Percentiles rank a stretch among this genome's conserved stretches.
These are phyloP conservation scores for Backusella australiensis DNA, from an alignment of 192 early-diverging fungal species.

Conservation along the genomic window DNA sequence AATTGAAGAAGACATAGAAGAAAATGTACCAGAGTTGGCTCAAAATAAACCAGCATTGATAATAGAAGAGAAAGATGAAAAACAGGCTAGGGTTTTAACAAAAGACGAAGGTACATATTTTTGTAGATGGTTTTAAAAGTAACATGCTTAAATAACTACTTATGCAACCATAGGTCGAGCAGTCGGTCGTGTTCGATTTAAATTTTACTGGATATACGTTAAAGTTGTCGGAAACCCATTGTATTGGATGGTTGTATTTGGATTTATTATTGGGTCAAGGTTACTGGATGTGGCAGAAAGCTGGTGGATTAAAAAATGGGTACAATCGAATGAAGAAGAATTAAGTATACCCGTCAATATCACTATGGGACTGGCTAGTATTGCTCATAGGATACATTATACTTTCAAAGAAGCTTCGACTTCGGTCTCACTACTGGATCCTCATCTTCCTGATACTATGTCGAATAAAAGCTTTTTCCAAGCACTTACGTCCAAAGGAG, in stretches of 20 bases:
- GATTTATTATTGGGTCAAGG: constrained; percentile 42
- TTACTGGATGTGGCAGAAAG: constrained; percentile 51
- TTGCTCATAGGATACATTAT: background rate
- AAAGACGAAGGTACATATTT: constrained; percentile 44
- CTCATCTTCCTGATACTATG: background rate
- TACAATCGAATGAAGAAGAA: constrained; percentile 19
- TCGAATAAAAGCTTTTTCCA: background rate
- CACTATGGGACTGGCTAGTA: background rate
- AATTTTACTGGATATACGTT: constrained; percentile 81
- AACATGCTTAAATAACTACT: background rate
- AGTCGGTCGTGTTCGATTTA: constrained; percentile 70
- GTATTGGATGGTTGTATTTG: constrained; percentile 58
- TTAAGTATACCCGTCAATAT: background rate
- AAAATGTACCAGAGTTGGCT: background rate
- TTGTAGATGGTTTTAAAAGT: background rate
- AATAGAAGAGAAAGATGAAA: constrained; percentile 5
- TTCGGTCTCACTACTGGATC: background rate
- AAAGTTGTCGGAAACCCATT: constrained; percentile 54
- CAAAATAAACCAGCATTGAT: background rate
- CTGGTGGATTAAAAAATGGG: constrained; percentile 68
- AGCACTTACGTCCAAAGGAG: background rate
- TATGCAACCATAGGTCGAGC: constrained; percentile 44
- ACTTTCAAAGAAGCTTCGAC: background rate
- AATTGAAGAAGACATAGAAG: constrained; percentile 20
- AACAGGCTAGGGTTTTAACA: constrained; percentile 36